Evolutionary conservation across 306 rosid genomes (phyloP), one percentile per base, ranked within the genome.

Genomic region (Acacia confusa): DNA sequence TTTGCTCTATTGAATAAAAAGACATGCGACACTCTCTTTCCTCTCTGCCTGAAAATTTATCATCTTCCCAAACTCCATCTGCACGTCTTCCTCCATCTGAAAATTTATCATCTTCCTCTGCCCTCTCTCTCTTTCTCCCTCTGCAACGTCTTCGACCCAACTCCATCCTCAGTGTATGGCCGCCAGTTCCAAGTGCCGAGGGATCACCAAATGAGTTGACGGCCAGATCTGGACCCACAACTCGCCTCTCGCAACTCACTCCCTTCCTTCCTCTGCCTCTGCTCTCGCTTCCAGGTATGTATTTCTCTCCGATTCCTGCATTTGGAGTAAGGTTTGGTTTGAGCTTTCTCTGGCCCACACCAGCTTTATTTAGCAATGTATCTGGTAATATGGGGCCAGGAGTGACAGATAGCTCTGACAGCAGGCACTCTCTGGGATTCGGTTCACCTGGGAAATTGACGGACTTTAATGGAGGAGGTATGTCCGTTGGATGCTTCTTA

Each of bases 181-280:
- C 89, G 93, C 97, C 92, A 94, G 91, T 89, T 88, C 93, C 81
- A 88, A 87, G 48, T 82, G 91, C 86, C 90, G 97, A 91, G 85
- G 85, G 86, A 89, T 94, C 87, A 89, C 87, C 67, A 77, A 55
- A 88, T 87, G 92, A 52, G 57, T 89, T 80, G 78, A 81, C 40
- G 72, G 80, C 83, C 91, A 89, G 95, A 92, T 92, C 94, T 84
- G 91, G 90, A 86, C 82, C 19, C 70, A 82, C 8, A 65, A 57
- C 78, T 17, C 86, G 4, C 74, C 88, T 24, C 79, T 58, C 40
- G 48, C 85, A 15, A 20, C 87, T 82, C 85, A 28, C 17, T 48
- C 68, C 9, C 2, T 40, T 36, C 17, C 73, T 40, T 7, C 73
- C 17, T 34, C 93, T 20, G 27, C 48, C 19, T 43, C 93, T 67